phyloP scores from a whole-genome alignment of 2,329 filamentous ascomycete genomes.

The Pezicula carpinea region DNA sequence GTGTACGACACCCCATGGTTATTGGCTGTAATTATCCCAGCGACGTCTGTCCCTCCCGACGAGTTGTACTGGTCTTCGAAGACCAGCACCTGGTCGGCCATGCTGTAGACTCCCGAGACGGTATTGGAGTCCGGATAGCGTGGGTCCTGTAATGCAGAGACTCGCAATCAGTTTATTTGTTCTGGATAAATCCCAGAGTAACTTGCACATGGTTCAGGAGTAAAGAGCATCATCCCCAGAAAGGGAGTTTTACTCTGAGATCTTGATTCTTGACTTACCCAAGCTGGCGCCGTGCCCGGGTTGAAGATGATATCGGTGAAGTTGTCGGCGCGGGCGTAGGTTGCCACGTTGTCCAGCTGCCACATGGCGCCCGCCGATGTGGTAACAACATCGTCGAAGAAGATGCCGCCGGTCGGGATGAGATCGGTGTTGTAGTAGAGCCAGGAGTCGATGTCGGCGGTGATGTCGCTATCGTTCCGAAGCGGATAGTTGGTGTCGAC shows the following conservation, averaged over 20 bases:
- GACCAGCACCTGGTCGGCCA: neutral
- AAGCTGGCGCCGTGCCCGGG: neutral
- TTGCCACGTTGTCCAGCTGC: neutral
- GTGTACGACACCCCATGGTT: neutral
- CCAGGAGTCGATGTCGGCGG: neutral
- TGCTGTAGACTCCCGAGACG: neutral
- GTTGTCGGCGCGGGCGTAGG: neutral
- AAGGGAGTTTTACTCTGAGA: too few relatives aligned
- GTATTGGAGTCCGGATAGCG: neutral
- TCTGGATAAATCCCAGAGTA: too few relatives aligned
- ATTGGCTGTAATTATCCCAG: neutral
- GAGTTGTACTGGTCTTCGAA: neutral
- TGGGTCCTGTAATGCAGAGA: neutral
- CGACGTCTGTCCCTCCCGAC: neutral
- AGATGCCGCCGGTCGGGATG: neutral
- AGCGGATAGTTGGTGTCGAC: constrained; percentile 2
- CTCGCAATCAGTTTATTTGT: too few relatives aligned
- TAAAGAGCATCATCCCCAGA: too few relatives aligned
- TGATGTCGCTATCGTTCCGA: neutral
- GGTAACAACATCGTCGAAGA: constrained; percentile 2
- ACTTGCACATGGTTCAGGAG: too few relatives aligned
- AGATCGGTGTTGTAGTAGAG: neutral
- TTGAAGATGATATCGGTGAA: constrained; percentile 3
- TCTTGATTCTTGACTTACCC: too few relatives aligned
- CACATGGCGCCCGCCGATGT: neutral